phyloP scores from a whole-genome alignment of 208 protist species.

The Entamoeba dispar region DNA sequence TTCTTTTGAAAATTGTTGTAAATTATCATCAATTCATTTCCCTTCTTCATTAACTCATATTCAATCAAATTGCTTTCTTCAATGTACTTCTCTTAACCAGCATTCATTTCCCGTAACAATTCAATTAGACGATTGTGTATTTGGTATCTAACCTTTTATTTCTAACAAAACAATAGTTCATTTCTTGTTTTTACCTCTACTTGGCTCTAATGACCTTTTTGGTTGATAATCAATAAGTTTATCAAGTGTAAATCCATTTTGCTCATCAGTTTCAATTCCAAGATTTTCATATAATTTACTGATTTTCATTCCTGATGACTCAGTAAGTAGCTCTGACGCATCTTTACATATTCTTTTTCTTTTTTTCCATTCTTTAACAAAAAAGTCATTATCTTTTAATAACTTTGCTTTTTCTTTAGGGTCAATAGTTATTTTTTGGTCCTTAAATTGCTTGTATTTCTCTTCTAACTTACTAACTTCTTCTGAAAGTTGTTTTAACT shows the following conservation, averaged over 20 bases:
- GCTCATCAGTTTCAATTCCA: not conserved
- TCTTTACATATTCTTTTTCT: not conserved
- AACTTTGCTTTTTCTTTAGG: not conserved
- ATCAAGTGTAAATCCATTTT: not conserved
- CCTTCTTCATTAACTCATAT: too few relatives aligned
- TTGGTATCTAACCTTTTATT: too few relatives aligned
- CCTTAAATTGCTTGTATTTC: not conserved
- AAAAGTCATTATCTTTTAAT: not conserved
- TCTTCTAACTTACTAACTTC: not conserved
- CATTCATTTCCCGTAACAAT: too few relatives aligned
- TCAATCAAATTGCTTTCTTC: too few relatives aligned
- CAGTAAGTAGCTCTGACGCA: not conserved
- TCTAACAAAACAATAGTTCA: too few relatives aligned
- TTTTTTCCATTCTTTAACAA: not conserved
- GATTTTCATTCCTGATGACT: not conserved
- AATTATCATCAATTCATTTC: not conserved
- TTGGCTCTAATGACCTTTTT: too few relatives aligned
- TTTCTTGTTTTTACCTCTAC: too few relatives aligned
- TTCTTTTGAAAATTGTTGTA: not conserved
- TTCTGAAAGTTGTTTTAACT: not conserved
- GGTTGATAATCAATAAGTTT: not conserved
- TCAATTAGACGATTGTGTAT: too few relatives aligned
- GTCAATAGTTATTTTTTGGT: not conserved
- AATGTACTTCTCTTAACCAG: too few relatives aligned
- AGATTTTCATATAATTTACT: not conserved